Evolutionary conservation across 2,329 filamentous ascomycete genomes (phyloP).

Genomic region (Fonsecaea multimorphosa): DNA sequence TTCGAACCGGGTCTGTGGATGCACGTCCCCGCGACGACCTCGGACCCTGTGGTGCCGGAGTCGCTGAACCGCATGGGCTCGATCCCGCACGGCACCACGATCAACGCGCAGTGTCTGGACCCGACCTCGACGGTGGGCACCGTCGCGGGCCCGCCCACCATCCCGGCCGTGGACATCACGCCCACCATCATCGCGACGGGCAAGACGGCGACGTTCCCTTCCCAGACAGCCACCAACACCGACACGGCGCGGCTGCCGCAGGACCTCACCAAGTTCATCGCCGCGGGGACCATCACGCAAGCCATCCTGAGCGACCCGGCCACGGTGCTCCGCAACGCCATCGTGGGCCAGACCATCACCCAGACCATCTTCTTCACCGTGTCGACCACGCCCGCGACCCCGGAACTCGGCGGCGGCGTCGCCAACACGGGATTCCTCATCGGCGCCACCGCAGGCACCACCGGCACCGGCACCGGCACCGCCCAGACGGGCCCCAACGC

Average conservation of each 20-base stretch:
- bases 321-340: constrained; percentile 2
- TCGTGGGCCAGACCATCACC: constrained; percentile 1
- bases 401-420: not conserved
- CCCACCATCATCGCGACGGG: not conserved
- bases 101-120: constrained; percentile 4
- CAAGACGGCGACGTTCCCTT: not conserved
- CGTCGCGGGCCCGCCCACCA: not conserved
- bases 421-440: constrained; percentile 3
- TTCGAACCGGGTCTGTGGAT: constrained; percentile 6
- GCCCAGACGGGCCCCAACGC: not conserved
- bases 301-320: not conserved
- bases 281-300: not conserved
- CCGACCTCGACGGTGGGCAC: not conserved
- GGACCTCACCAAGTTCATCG: not conserved
- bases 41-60: not conserved
- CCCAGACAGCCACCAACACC: not conserved
- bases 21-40: not conserved
- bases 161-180: not conserved
- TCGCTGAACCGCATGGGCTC: constrained; percentile 8
- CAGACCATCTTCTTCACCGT: constrained; percentile 6
- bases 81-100: constrained; percentile 1
- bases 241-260: constrained; percentile 3
- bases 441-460: not conserved
- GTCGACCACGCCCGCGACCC: not conserved
- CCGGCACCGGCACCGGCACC: not conserved